Percentiles rank a stretch among this genome's conserved stretches.
Evolutionary conservation across 2,329 filamentous ascomycete species (phyloP).

Genomic region (Colletotrichum karsti): DNA sequence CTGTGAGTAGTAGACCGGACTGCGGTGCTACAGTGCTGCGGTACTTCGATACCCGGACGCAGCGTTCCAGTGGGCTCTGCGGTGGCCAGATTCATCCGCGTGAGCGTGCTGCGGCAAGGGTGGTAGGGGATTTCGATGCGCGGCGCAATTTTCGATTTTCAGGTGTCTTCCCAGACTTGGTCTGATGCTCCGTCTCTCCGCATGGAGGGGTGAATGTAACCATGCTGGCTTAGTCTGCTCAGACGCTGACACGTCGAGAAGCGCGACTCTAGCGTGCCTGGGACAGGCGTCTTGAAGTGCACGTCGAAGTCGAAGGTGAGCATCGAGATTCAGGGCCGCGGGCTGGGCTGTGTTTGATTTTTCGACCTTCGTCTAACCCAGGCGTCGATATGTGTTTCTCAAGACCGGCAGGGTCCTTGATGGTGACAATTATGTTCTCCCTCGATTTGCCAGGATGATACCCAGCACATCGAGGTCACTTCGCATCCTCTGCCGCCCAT

Average conservation of each 20-base stretch:
- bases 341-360: not conserved
- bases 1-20: no score
- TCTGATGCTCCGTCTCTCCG: conserved; percentile 25
- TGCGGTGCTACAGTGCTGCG: no score
- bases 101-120: conserved; percentile 22
- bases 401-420: not conserved
- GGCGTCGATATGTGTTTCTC: not conserved
- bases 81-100: conserved; percentile 22
- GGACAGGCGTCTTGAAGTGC: not conserved
- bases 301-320: conserved; percentile 1
- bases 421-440: not conserved
- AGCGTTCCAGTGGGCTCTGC: conserved; percentile 14
- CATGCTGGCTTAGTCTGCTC: not conserved
- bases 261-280: conserved; percentile 13
- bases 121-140: conserved; percentile 25
- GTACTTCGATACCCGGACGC: not conserved
- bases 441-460: not conserved
- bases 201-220: conserved; percentile 26
- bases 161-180: conserved; percentile 10
- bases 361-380: not conserved
- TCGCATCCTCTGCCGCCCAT: not conserved
- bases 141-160: conserved; percentile 30
- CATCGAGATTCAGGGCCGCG: conserved; percentile 22
- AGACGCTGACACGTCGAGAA: conserved; percentile 24
- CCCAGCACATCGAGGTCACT: not conserved